Conservation (phyloP, 768 basidiomycete species). For the Leccinum pellstonianum region DNA sequence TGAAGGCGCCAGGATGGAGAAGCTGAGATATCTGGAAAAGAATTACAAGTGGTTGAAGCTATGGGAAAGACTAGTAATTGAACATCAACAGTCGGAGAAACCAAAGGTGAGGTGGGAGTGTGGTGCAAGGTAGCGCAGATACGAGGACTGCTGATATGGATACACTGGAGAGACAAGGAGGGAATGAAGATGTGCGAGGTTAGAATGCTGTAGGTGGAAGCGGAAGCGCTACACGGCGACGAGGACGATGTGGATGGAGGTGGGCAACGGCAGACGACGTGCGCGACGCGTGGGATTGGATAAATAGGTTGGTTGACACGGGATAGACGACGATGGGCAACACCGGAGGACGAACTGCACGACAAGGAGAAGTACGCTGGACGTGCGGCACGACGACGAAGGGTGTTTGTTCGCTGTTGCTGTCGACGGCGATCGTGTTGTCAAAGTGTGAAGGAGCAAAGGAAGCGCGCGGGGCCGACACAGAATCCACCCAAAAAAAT, state of each 20-base stretch:
- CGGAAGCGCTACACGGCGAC: conserved; percentile 29
- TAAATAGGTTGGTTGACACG: conserved; percentile 33
- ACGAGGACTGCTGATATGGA: conserved; percentile 40
- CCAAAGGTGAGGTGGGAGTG: conserved; percentile 30
- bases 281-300: conserved; percentile 47
- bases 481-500: conserved; percentile 39
- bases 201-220: conserved; percentile 31
- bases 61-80: conserved; percentile 31
- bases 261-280: conserved; percentile 36
- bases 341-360: conserved; percentile 23
- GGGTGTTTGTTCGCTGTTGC: conserved; percentile 42
- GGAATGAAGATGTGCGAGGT: conserved; percentile 23
- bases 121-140: conserved; percentile 35
- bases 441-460: conserved; percentile 43
- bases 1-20: conserved; percentile 54
- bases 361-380: conserved; percentile 21
- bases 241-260: conserved; percentile 20
- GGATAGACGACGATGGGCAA: conserved; percentile 23
- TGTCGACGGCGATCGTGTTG: conserved; percentile 50
- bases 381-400: conserved; percentile 40
- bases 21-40: conserved; percentile 16
- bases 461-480: conserved; percentile 47
- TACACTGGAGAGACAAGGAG: conserved; percentile 38
- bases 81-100: conserved; percentile 46
- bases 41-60: conserved; percentile 33